Evolutionary conservation across 148 eudicot species (phyloP).

Genomic region (Mesembryanthemum crystallinum): DNA sequence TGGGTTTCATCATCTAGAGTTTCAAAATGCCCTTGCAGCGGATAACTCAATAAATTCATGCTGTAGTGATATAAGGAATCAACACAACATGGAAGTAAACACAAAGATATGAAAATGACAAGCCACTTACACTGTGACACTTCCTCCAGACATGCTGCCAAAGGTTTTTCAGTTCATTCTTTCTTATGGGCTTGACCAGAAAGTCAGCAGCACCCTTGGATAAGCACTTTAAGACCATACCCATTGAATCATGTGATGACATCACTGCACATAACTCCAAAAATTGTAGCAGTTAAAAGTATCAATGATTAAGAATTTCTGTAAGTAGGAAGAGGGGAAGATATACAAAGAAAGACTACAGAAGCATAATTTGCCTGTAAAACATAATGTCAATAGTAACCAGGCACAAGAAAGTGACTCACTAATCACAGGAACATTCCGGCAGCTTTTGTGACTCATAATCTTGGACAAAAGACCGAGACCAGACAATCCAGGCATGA

Average conservation of each 20-base stretch:
- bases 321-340: background rate
- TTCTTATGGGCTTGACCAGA: slow-evolving; percentile 78
- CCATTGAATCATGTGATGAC: slow-evolving; percentile 81
- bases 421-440: slow-evolving; percentile 86
- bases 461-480: slow-evolving; percentile 69
- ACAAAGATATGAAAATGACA: slow-evolving; percentile 4
- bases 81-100: background rate
- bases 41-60: background rate
- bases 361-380: background rate
- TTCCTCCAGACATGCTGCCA: slow-evolving; percentile 97
- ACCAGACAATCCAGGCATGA: slow-evolving; percentile 75
- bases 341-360: slow-evolving; percentile 6
- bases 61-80: background rate
- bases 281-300: slow-evolving; percentile 34
- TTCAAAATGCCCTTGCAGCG: background rate
- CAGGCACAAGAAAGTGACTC: slow-evolving; percentile 35
- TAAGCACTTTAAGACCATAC: slow-evolving; percentile 75
- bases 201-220: slow-evolving; percentile 85
- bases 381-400: background rate
- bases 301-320: slow-evolving; percentile 10
- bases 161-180: slow-evolving; percentile 77
- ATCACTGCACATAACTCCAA: slow-evolving; percentile 68
- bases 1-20: background rate
- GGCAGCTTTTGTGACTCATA: slow-evolving; percentile 76
- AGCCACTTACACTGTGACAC: slow-evolving; percentile 66